A percentile compares a stretch with the other conserved stretches of the same genome.
These are phyloP conservation scores for Cicer chorassanicum DNA, from an alignment of 306 rosid genomes.

Conservation along the genomic window DNA sequence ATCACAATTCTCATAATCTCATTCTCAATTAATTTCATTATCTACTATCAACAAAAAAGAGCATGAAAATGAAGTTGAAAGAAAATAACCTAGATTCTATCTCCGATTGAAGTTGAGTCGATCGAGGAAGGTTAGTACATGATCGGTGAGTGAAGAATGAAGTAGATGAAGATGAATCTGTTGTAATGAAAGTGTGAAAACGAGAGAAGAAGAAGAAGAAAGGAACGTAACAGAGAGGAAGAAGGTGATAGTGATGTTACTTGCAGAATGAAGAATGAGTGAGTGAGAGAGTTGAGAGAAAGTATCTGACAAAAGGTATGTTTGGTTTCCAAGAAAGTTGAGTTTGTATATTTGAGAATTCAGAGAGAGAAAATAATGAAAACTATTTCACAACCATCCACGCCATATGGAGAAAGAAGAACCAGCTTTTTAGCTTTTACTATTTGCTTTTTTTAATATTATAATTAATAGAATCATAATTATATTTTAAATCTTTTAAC, in stretches of 20 bases:
- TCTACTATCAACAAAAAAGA: conserved; percentile 11
- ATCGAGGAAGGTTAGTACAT: conserved; percentile 52
- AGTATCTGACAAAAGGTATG: conserved; percentile 50
- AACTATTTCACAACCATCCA: conserved; percentile 47
- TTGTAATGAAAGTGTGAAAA: conserved; percentile 30
- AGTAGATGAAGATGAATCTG: conserved; percentile 26
- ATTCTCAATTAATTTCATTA: conserved; percentile 12
- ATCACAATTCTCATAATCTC: neutral
- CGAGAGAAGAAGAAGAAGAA: neutral
- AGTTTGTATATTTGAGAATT: neutral
- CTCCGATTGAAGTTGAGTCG: conserved; percentile 35
- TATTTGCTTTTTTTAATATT: conserved; percentile 18
- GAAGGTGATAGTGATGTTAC: conserved; percentile 45
- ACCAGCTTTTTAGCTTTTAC: conserved; percentile 57
- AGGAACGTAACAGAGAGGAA: neutral
- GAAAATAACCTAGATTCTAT: conserved; percentile 39
- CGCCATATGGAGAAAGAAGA: conserved; percentile 51
- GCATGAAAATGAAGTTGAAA: conserved; percentile 13
- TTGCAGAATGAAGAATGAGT: conserved; percentile 36
- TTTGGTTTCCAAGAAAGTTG: conserved; percentile 67
- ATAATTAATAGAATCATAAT: neutral
- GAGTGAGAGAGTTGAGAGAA: conserved; percentile 6
- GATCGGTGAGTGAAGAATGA: conserved; percentile 19
- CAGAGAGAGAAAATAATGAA: conserved; percentile 42
- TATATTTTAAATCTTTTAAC: too few species aligned